Base-by-base conservation (phyloP, 169 alveolate species). In the Plasmodium gallinaceum region DNA sequence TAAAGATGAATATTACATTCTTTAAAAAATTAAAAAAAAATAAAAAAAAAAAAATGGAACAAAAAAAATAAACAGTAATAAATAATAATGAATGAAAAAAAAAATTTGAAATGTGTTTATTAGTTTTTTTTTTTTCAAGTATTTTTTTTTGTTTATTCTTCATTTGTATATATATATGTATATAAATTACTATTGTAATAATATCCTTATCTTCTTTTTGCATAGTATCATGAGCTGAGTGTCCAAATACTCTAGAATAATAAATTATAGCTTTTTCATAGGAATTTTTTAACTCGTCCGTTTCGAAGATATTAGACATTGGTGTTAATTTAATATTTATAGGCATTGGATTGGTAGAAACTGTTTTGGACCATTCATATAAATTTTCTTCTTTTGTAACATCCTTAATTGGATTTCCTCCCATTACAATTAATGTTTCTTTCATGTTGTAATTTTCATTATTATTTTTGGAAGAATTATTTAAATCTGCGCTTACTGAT, bases 331-430 rank as follows among this genome's bases (percentile, higher is more conserved):
- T 90, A 58, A 91, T 88, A 58, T 90, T 92, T 37, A 94, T 92
- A n/a, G 96, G 96, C 96, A 94, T 94, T 3, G 96, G 96, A 54
- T 90, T 60, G 62, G 70, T 60, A 54, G 91, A 86, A 18, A 94
- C 78, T 7, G 93, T 91, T 80, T 76, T 88, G 1, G 96, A 83
- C 96, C 96, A 94, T 52, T 88, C 92, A 46, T 45, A 52, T 75
- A 94, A 76, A 90, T 88, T 90, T 45, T 60, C 90, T 86, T 80
- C 92, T 69, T 94, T 93, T 52, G 93, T 92, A 43, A 93, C 93
- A 78, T 94, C 96, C 20, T 88, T 93, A 74, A 92, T 90, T 69
- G 88, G 93, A 62, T 94, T 94, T 9, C 96, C 96, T 68, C 96
- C 96, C 46, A 94, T 94, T 6, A 94, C 96, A 64, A 94, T 87